A percentile compares a stretch with the other conserved stretches of the same genome.
These are phyloP conservation scores for Phytophthora colocasiae DNA, from an alignment of 352 stramenopile genomes.

Conservation along the genomic window DNA sequence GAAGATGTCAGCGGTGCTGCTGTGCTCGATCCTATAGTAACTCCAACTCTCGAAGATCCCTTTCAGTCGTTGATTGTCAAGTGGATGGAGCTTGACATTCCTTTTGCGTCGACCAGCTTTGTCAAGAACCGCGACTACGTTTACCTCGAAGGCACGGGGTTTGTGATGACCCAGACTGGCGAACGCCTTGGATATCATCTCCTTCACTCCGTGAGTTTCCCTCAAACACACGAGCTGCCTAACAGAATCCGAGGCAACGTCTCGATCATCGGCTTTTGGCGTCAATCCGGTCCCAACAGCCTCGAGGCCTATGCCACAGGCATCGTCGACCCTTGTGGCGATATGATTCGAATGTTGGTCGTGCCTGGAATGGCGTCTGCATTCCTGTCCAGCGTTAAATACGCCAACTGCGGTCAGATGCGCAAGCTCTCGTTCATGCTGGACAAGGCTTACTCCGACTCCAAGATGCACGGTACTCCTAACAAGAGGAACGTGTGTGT, in stretches of 20 bases:
- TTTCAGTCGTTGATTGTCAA: constrained; percentile 40
- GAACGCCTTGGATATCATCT: constrained; percentile 34
- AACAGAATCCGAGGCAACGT: constrained; percentile 48
- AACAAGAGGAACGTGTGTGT: not conserved
- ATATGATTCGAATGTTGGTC: constrained; percentile 32
- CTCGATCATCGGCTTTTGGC: constrained; percentile 51
- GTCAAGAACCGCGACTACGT: constrained; percentile 52
- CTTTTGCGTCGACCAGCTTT: constrained; percentile 26
- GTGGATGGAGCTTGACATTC: constrained; percentile 46
- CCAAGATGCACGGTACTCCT: not conserved
- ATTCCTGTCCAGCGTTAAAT: constrained; percentile 26
- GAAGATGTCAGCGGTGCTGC: constrained; percentile 32
- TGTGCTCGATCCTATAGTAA: constrained; percentile 30
- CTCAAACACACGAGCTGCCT: constrained; percentile 28
- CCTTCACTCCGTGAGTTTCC: constrained; percentile 29
- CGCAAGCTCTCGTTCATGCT: constrained; percentile 32
- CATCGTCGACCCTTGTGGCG: constrained; percentile 32
- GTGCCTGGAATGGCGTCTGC: constrained; percentile 23
- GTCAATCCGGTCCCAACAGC: constrained; percentile 40
- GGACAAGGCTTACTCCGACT: not conserved
- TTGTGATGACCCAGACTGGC: constrained; percentile 8
- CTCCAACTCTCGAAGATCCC: constrained; percentile 28
- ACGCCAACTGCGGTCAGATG: constrained; percentile 34
- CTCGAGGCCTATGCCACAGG: constrained; percentile 52
- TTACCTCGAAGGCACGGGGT: constrained; percentile 39